Base-by-base conservation (phyloP, 805 yeast genomes). In the Hermanozyma aechmeae region DNA sequence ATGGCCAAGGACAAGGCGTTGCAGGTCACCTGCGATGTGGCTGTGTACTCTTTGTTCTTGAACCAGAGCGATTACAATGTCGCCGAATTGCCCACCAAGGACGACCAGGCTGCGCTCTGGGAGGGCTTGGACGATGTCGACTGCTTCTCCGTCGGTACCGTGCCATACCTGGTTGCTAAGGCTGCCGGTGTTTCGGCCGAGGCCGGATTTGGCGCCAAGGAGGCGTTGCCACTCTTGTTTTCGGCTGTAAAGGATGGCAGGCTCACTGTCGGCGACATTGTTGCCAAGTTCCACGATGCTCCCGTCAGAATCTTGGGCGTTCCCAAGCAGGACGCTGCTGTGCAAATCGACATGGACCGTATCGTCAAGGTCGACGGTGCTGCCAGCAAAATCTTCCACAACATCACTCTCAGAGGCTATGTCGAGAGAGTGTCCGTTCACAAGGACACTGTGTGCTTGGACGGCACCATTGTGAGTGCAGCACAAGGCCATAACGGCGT, bases 11-110 rank as follows among this genome's bases (percentile, higher is more conserved):
- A 71, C 33, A 84, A 82, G 66, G 76, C 79, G 26, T 65, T 84
- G 46, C 69, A 69, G 41, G 95, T 89, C 22, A 85, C 96, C 13
- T 82, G 94, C 57, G 97, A 89, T 55, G 94, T 84, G 38, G 65
- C 86, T 14, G 76, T 89, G 27, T 79, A 75, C 50, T 64, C 94
- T 4, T 65, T 87, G 50, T 86, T 85, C 63, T 61, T 82, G 38
- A 68, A 83, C 25, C 80, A 73, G 51, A 74, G 74, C 22, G 82
- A 77, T 29, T 78, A 78, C 46, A 75, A 75, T 42, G 79, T 85
- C 42, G 49, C 57, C 15, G 77, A 77, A 66, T 65, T 86, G 54
- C 96, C 96, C 40, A 68, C 89, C 13, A 68, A 69, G 50, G 81
- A 72, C 40, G 95, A 84, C 50, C 95, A 83, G 60, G 68, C 65